Percentiles rank a stretch among this genome's conserved stretches.
Conservation (phyloP, 179 eudicot species). For the Beta corolliflora region DNA sequence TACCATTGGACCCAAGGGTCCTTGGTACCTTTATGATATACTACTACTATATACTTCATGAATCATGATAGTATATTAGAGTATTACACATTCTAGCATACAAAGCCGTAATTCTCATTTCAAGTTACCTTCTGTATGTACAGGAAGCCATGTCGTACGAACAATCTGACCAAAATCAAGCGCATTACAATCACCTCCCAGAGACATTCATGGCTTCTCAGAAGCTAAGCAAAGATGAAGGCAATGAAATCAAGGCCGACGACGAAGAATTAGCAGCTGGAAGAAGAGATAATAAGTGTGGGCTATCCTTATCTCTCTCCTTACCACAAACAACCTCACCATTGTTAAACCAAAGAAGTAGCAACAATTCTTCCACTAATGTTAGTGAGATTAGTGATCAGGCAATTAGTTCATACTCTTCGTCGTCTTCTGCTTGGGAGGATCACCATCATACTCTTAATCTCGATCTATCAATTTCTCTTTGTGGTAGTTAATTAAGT, state of each 20-base stretch:
- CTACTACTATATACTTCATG: too few species aligned
- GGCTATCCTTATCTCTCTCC: slow-evolving; percentile 46
- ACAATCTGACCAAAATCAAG: slow-evolving; percentile 20
- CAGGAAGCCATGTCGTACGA: slow-evolving; percentile 30
- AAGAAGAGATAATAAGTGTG: slow-evolving; percentile 17
- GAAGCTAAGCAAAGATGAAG: slow-evolving; percentile 14
- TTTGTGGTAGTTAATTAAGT: slow-evolving; percentile 33
- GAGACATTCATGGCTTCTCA: slow-evolving; percentile 23
- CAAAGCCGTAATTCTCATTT: neutral
- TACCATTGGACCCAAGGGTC: too few species aligned
- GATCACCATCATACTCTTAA: slow-evolving; percentile 31
- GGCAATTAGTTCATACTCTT: slow-evolving; percentile 35
- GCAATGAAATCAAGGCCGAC: slow-evolving; percentile 25
- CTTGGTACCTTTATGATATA: too few species aligned
- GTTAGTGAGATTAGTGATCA: slow-evolving; percentile 41
- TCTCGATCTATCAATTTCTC: slow-evolving; percentile 62
- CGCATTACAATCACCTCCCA: slow-evolving; percentile 31
- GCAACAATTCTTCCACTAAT: slow-evolving; percentile 30
- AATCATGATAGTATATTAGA: too few species aligned
- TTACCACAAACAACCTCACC: slow-evolving; percentile 27
- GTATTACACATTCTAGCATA: neutral
- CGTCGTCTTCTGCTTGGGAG: slow-evolving; percentile 25
- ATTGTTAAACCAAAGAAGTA: slow-evolving; percentile 27
- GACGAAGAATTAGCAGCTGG: slow-evolving; percentile 15
- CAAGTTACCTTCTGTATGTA: neutral